Evolutionary conservation across 208 protist genomes (phyloP).

Genomic region (Leishmania mexicana): DNA sequence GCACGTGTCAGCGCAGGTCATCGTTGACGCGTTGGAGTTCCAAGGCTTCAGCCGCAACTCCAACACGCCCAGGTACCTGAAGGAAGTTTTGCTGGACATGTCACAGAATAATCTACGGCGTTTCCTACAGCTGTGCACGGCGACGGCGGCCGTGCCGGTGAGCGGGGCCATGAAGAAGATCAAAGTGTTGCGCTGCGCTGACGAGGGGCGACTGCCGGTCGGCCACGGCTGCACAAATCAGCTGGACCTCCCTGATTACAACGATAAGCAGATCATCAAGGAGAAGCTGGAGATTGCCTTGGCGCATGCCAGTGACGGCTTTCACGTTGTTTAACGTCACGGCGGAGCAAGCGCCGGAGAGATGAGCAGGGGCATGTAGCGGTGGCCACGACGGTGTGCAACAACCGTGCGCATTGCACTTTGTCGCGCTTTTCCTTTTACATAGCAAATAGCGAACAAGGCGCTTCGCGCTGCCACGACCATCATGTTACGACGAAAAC

Average conservation of each 20-base stretch:
- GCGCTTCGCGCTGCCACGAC: neutral
- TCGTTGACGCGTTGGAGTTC: constrained; percentile 63
- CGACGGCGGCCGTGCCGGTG: constrained; percentile 41
- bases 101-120: constrained; percentile 72
- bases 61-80: constrained; percentile 54
- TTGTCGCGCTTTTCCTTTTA: neutral
- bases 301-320: constrained; percentile 67
- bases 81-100: constrained; percentile 52
- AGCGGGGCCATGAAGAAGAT: constrained; percentile 51
- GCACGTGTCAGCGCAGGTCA: constrained; percentile 50
- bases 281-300: constrained; percentile 59
- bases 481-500: neutral
- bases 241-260: constrained; percentile 71
- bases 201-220: constrained; percentile 54
- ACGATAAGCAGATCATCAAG: constrained; percentile 45
- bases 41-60: constrained; percentile 51
- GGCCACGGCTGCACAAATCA: constrained; percentile 72
- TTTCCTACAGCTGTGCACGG: constrained; percentile 74
- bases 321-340: constrained; percentile 56
- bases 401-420: neutral
- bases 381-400: neutral
- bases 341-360: neutral
- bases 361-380: neutral
- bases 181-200: constrained; percentile 48
- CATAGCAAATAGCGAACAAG: neutral